These are phyloP conservation scores for Boechera divaricarpa DNA, from an alignment of 345 rosid species.

Conservation along the genomic window DNA sequence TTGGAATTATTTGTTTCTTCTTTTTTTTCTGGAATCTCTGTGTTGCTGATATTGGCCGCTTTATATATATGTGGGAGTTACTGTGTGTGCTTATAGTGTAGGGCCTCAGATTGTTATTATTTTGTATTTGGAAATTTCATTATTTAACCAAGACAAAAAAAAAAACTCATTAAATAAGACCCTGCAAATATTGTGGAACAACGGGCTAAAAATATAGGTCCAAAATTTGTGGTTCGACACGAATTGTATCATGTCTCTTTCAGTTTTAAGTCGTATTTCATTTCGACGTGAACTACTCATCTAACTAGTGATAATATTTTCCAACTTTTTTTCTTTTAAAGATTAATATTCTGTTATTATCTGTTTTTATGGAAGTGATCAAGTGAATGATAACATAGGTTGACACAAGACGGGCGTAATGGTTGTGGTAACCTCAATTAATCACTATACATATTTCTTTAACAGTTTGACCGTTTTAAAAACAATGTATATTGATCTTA, in stretches of 20 bases:
- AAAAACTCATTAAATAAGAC: neutral
- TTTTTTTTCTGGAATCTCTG: slow-evolving; percentile 15
- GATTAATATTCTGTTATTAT: neutral
- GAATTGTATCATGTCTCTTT: slow-evolving; percentile 39
- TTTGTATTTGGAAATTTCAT: neutral
- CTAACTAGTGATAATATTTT: slow-evolving; percentile 34
- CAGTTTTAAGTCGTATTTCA: slow-evolving; percentile 34
- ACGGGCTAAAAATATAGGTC: slow-evolving; percentile 20
- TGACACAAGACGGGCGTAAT: neutral
- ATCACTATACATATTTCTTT: neutral
- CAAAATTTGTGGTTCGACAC: slow-evolving; percentile 41
- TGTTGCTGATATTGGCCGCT: slow-evolving; percentile 29
- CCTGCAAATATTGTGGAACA: slow-evolving; percentile 18
- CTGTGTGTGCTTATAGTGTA: slow-evolving; percentile 19
- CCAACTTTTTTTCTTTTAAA: neutral
- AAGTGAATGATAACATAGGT: neutral
- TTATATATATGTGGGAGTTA: slow-evolving; percentile 36
- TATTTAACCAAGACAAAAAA: neutral
- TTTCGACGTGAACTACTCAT: slow-evolving; percentile 40
- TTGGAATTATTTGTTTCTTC: slow-evolving; percentile 5
- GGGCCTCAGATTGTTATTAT: slow-evolving; percentile 11
- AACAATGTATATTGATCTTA: too few relatives aligned
- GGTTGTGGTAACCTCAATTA: neutral
- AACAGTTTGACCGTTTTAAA: too few relatives aligned
- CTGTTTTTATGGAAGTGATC: neutral